Conservation (phyloP, 2,329 filamentous ascomycete genomes). For the Bipolaris sorokiniana region DNA sequence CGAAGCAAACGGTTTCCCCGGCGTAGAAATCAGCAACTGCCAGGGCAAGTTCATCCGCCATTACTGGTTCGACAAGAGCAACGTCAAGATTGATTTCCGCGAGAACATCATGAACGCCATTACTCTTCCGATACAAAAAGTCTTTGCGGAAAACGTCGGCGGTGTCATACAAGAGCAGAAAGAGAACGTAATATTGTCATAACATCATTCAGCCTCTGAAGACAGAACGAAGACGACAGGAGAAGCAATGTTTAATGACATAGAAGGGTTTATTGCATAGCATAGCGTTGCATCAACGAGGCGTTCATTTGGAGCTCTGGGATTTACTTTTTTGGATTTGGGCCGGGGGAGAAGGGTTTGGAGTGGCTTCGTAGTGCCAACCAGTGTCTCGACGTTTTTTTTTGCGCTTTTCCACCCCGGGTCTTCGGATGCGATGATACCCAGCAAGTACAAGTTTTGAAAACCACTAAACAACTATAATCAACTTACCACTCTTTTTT, state of each 20-base stretch:
- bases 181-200: conserved; percentile 37
- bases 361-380: not conserved
- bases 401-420: conserved; percentile 20
- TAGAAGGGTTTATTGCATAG: conserved; percentile 24
- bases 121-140: conserved; percentile 43
- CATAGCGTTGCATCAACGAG: conserved; percentile 35
- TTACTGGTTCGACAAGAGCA: conserved; percentile 48
- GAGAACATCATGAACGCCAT: conserved; percentile 49
- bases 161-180: conserved; percentile 37
- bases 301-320: conserved; percentile 20
- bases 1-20: conserved; percentile 49
- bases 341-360: not conserved
- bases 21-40: conserved; percentile 44
- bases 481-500: not conserved
- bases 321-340: conserved; percentile 5
- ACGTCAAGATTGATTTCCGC: conserved; percentile 43
- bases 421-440: conserved; percentile 31
- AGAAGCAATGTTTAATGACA: conserved; percentile 30
- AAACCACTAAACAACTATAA: conserved; percentile 5
- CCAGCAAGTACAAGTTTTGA: conserved; percentile 24
- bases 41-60: conserved; percentile 47
- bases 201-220: not conserved
- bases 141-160: conserved; percentile 41
- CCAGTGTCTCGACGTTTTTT: conserved; percentile 6
- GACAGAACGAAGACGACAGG: conserved; percentile 1